phyloP scores from a whole-genome alignment of 1,139 yeast genomes.

The Geotrichum armillariae region DNA sequence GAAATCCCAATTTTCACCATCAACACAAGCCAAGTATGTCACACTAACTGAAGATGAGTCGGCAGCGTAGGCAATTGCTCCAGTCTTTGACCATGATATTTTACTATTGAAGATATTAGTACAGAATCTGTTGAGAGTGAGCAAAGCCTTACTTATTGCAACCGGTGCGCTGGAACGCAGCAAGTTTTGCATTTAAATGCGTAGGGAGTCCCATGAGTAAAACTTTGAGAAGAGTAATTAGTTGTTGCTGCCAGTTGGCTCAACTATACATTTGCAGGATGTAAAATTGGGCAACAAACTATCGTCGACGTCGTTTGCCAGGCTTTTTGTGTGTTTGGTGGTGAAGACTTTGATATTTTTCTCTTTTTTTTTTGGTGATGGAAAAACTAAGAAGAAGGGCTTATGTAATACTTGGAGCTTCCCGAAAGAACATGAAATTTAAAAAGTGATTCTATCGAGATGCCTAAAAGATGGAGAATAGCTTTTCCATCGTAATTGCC shows the following conservation, averaged over 20 bases:
- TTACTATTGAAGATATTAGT: conserved; percentile 28
- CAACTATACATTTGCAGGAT: background rate
- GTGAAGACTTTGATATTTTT: background rate
- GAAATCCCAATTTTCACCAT: conserved; percentile 66
- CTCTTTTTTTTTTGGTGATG: too few relatives aligned
- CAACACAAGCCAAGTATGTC: conserved; percentile 62
- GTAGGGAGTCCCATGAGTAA: conserved; percentile 10
- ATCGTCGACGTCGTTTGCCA: background rate
- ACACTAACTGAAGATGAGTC: conserved; percentile 45
- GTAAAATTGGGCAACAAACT: background rate
- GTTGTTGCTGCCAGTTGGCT: background rate
- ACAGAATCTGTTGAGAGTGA: background rate
- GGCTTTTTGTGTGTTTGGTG: background rate
- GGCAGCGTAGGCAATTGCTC: conserved; percentile 63
- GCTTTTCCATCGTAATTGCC: too few relatives aligned
- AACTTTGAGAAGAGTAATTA: background rate
- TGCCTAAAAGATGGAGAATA: too few relatives aligned
- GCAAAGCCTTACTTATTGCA: conserved; percentile 12
- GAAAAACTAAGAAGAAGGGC: too few relatives aligned
- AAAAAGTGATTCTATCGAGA: too few relatives aligned
- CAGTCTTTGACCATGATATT: conserved; percentile 74
- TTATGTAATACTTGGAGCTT: too few relatives aligned
- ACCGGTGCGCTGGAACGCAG: conserved; percentile 18
- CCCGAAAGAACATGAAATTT: too few relatives aligned
- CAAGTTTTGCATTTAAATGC: conserved; percentile 9